These are phyloP conservation scores for Hevea brasiliensis DNA, from an alignment of 345 rosid species.

Conservation along the genomic window DNA sequence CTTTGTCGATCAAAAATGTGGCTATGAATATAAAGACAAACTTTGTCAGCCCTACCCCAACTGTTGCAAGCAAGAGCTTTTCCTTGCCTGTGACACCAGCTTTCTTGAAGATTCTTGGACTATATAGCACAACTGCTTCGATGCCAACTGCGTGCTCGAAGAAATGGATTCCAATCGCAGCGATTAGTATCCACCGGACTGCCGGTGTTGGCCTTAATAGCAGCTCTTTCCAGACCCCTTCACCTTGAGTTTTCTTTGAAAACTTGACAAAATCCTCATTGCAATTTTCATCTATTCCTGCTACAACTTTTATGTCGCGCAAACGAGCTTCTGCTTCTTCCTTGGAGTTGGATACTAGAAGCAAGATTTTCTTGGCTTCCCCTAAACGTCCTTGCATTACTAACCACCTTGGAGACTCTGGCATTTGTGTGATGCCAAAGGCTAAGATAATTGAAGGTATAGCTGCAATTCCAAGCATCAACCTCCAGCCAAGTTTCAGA, in stretches of 20 bases:
- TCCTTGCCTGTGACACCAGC: constrained; percentile 52
- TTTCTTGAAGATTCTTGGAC: constrained; percentile 70
- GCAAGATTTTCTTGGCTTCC: constrained; percentile 51
- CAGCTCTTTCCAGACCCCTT: constrained; percentile 80
- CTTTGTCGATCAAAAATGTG: constrained; percentile 57
- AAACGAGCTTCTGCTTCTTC: constrained; percentile 72
- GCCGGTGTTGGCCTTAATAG: constrained; percentile 50
- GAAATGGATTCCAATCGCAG: constrained; percentile 78
- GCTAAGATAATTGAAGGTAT: constrained; percentile 57
- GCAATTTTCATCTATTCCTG: constrained; percentile 52
- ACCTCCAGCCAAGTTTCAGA: constrained; percentile 78
- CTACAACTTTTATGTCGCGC: constrained; percentile 54
- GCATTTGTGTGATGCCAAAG: constrained; percentile 64
- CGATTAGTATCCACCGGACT: constrained; percentile 62
- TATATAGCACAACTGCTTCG: constrained; percentile 64
- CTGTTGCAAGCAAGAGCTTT: constrained; percentile 66
- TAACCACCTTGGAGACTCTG: constrained; percentile 87
- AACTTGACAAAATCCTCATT: constrained; percentile 37
- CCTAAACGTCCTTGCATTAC: constrained; percentile 64
- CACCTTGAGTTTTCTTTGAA: constrained; percentile 33
- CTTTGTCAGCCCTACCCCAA: constrained; percentile 80
- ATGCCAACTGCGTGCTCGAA: constrained; percentile 81
- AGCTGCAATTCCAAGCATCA: constrained; percentile 87
- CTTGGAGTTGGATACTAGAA: constrained; percentile 45
- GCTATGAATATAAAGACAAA: constrained; percentile 45